Evolutionary conservation across 108 stramenopile genomes (phyloP), one percentile per base, ranked within the genome.

Genomic region (Pseudonitzschia pungens): DNA sequence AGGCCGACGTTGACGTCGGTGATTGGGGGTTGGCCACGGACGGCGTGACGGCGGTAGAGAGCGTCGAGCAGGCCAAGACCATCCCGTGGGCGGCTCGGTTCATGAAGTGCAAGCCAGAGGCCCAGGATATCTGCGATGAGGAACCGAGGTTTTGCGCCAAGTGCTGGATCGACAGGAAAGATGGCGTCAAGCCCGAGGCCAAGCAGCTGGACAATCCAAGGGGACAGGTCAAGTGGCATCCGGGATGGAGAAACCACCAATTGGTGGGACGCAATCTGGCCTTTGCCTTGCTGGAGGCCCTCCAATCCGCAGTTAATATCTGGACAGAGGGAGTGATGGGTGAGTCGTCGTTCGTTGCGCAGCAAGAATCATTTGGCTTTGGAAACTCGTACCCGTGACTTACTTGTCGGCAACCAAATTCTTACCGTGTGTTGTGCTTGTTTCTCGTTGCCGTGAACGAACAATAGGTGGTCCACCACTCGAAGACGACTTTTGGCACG

Each of bases 201-300:
- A 66, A 55, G 15, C 74, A 82, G 43, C n/a, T 57, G 7, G 50
- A 55, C 10, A 54, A 33, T 6, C 71, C 73, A 12, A 57, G 26
- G 32, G 74, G 80, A 26, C 84, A 77, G 69, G 82, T 79, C 42
- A 74, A 77, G 59, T 84, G 81, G 83, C 69, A 94, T 78, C 80
- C 93, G 14, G 91, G 91, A 63, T 94, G 87, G 87, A 77, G 89
- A 65, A 57, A 53, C 26, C 93, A 94, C 62, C 89, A 94, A 64
- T 67, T 90, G n/a, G 81, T 73, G 40, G 93, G 88, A 21, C 79
- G 88, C 24, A 80, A 78, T 11, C 69, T 92, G 27, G 86, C 88
- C 1, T 80, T 89, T 65, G 75, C 50, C 43, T 11, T 94, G 22
- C 68, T 94, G 21, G 70, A 73, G 27, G 88, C 84, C 20, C 53